Conservation (phyloP, 2,329 filamentous ascomycete genomes). For the Neofusicoccum parvum region DNA sequence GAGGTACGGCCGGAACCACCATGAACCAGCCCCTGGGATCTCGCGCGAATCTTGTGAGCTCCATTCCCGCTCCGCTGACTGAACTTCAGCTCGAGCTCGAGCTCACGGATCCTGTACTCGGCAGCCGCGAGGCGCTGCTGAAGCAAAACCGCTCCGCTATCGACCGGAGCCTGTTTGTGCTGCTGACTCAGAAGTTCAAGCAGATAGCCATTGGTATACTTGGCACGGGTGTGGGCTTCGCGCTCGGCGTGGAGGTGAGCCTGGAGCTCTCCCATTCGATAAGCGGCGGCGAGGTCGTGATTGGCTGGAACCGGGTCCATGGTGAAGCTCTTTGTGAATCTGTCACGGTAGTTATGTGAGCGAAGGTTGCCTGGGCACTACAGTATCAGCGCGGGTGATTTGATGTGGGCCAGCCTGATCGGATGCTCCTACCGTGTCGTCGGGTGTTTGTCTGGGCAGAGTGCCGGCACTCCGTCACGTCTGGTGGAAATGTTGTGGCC, state of each 20-base stretch:
- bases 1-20: not conserved
- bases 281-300: not conserved
- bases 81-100: not conserved
- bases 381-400: not conserved
- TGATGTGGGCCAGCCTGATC: not conserved
- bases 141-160: not conserved
- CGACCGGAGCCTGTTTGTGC: not conserved
- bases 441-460: too few species aligned
- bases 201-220: not conserved
- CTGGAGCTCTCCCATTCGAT: not conserved
- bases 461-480: too few species aligned
- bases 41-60: not conserved
- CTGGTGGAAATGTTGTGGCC: too few species aligned
- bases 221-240: not conserved
- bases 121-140: not conserved
- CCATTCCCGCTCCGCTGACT: not conserved
- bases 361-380: not conserved
- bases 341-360: not conserved
- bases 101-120: not conserved
- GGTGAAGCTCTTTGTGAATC: not conserved
- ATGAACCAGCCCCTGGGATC: not conserved
- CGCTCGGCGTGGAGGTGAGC: conserved; percentile 1
- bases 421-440: too few species aligned
- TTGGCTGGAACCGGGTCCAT: not conserved
- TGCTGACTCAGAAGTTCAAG: not conserved